phyloP scores from a whole-genome alignment of 2,329 filamentous ascomycete genomes.

The Whalleya microplaca region DNA sequence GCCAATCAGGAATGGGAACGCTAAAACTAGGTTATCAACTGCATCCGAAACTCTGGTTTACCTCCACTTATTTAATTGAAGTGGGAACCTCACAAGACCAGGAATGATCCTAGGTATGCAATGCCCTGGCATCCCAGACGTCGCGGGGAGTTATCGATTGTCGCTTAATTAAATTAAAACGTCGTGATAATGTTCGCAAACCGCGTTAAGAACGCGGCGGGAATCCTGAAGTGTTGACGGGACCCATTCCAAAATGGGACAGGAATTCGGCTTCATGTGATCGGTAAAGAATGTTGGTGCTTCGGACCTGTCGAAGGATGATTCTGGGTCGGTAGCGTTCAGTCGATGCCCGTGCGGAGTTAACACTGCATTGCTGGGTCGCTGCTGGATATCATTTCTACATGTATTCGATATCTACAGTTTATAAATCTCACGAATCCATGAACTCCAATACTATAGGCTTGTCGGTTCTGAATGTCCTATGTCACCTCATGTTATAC shows the following conservation, averaged over 20 bases:
- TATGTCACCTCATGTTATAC: neutral
- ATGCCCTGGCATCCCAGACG: conserved; percentile 1
- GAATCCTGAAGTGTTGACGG: neutral
- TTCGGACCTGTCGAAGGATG: neutral
- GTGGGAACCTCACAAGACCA: too few species aligned
- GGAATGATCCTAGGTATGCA: conserved; percentile 9
- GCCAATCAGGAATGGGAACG: neutral
- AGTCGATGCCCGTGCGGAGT: neutral
- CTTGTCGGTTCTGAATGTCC: neutral
- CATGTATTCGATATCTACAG: too few species aligned
- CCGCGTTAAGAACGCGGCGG: neutral
- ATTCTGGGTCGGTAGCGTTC: neutral
- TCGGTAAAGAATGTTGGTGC: neutral
- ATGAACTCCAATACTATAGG: neutral
- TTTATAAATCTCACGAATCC: neutral
- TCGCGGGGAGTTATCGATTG: neutral
- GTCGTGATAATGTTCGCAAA: neutral
- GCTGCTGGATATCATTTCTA: neutral
- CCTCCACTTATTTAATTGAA: conserved; percentile 17
- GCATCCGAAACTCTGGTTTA: conserved; percentile 6
- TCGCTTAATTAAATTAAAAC: neutral
- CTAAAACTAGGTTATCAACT: neutral
- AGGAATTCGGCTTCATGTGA: neutral
- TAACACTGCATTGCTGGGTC: neutral
- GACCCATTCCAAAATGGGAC: neutral